These are phyloP conservation scores for Epichloe elymi DNA, from an alignment of 2,329 filamentous ascomycete genomes.

Conservation along the genomic window DNA sequence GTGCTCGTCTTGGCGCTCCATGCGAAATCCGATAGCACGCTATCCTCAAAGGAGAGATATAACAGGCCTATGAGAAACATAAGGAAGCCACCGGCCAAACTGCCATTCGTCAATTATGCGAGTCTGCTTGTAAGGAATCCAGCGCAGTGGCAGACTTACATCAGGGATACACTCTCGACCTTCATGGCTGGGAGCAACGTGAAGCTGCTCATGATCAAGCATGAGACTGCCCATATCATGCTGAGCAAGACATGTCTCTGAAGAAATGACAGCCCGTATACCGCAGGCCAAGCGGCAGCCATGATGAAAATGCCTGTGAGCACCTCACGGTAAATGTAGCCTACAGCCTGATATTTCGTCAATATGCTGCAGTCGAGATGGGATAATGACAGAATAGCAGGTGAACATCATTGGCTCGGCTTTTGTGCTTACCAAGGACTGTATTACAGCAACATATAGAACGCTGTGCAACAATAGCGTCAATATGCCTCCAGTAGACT, in stretches of 20 bases:
- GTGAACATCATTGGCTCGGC: neutral
- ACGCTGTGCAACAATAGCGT: slow-evolving; percentile 51
- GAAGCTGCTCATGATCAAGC: slow-evolving; percentile 75
- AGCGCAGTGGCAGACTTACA: slow-evolving; percentile 37
- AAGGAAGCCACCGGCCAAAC: slow-evolving; percentile 55
- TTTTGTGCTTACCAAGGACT: slow-evolving; percentile 53
- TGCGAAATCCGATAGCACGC: slow-evolving; percentile 27
- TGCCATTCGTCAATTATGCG: slow-evolving; percentile 5
- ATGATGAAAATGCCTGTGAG: slow-evolving; percentile 69
- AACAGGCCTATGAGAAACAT: slow-evolving; percentile 66
- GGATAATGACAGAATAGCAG: neutral
- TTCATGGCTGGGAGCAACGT: slow-evolving; percentile 83
- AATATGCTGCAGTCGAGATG: neutral
- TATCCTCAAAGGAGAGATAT: slow-evolving; percentile 72
- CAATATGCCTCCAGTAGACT: slow-evolving; percentile 41
- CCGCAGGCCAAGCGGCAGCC: slow-evolving; percentile 63
- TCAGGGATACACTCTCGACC: slow-evolving; percentile 58
- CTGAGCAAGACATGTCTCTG: slow-evolving; percentile 49
- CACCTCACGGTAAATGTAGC: slow-evolving; percentile 82
- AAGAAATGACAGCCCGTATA: slow-evolving; percentile 63
- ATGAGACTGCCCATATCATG: slow-evolving; percentile 62
- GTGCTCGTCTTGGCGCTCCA: slow-evolving; percentile 11
- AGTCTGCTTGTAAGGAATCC: neutral
- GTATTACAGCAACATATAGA: slow-evolving; percentile 60
- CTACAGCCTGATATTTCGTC: slow-evolving; percentile 51